Evolutionary conservation across 305 asterid genomes (phyloP).

Genomic region (Fraxinus dipetala): DNA sequence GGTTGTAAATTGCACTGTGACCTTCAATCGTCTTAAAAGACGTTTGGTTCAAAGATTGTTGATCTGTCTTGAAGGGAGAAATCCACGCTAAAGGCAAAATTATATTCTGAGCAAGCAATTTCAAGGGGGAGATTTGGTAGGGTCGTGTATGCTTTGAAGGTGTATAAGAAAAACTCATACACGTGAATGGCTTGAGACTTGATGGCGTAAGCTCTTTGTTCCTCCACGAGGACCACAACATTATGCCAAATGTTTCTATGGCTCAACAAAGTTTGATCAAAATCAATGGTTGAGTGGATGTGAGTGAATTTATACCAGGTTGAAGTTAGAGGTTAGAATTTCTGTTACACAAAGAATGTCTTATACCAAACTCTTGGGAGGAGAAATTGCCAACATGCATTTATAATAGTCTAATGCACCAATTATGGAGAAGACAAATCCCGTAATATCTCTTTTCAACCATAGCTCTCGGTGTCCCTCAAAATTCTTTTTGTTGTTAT

Average conservation of each 20-base stretch:
- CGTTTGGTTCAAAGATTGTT: background rate
- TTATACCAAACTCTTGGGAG: background rate
- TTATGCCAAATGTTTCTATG: background rate
- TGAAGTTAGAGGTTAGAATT: background rate
- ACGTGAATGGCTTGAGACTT: background rate
- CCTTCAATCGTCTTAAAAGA: background rate
- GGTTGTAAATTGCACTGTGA: background rate
- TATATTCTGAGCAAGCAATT: background rate
- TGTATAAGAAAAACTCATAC: background rate
- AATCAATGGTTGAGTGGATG: background rate
- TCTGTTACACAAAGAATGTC: background rate
- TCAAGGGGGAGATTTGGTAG: slow-evolving; percentile 3
- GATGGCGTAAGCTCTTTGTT: background rate
- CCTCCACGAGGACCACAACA: background rate
- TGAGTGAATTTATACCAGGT: background rate
- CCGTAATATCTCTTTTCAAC: background rate
- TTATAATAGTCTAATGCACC: background rate
- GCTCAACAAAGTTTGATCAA: background rate
- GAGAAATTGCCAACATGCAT: background rate
- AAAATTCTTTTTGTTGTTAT: background rate
- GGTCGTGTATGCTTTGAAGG: background rate
- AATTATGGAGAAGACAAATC: background rate
- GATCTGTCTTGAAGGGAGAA: background rate
- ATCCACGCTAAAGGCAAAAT: background rate
- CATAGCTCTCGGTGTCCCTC: background rate